Base-by-base conservation (phyloP, 345 rosid genomes). In the Citrus reticulata region DNA sequence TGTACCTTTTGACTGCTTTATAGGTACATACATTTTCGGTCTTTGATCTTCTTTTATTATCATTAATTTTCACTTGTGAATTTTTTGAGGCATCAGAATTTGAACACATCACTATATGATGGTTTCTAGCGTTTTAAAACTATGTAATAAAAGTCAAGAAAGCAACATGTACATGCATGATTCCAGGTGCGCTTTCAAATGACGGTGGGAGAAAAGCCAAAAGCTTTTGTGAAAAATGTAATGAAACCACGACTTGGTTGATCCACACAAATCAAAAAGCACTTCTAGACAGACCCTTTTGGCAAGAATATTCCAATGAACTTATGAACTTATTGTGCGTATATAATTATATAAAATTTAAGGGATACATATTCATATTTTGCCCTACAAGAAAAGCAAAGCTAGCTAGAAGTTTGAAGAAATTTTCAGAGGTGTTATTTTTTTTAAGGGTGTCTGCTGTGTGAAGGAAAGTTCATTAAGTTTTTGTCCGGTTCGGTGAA, bases 111-210 rank as follows among this genome's bases (percentile, higher is more conserved):
- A 42, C 4, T 20, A 20, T 57, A 60, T 25, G 64, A 16, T 39
- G 24, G 27, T 20, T 30, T 49, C 35, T 29, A 13, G 11, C 24
- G 14, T 40, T 59, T 55, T 62, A 32, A 37, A 22, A 60, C 62
- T n/a, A 39, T 60, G 16, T n/a, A 4, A 16, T n/a, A 5, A 16
- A 71, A 76, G 80, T 76, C 80, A 79, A 82, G 80, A 82, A 82
- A 75, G 79, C 46, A 62, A 72, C 54, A 8, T 39, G 24, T 24
- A 24, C 54, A 39, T 14, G 67, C 34, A 75, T 68, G 79, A 69
- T 76, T 81, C 77, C 76, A 13, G 9, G 69, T n/a, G 71, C 73
- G 72, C 75, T 46, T 76, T 81, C 68, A 62, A 73, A 76, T 81
- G 76, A 25, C 73, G 80, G 84, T 81, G 80, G 10, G 35, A 32